Base-by-base conservation (phyloP, 805 yeast genomes). In the Candida multigemmis region DNA sequence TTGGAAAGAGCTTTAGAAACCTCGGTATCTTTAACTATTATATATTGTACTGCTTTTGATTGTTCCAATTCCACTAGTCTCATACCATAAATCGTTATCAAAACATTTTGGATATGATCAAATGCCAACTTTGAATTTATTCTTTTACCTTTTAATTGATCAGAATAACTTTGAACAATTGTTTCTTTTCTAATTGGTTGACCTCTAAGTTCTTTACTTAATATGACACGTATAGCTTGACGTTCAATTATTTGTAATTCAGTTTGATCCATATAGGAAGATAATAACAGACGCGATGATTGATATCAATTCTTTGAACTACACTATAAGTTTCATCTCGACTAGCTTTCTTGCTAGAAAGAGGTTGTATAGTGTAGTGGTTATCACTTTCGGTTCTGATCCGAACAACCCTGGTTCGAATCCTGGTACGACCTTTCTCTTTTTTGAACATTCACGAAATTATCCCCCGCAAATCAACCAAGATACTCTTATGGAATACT, bases 381-480 rank as follows among this genome's bases (percentile, higher is more conserved):
- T 74, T 71, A 74, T 74, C 79, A 74, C 81, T 67, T 65, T 74
- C 72, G 80, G 79, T 74, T 74, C 69, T 74, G 81, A 74, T 74
- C 79, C 79, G 73, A 56, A 64, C 74, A 71, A 74, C 80, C 78
- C 79, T 79, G 71, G 81, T 74, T 74, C 81, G 80, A 74, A 71
- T 71, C 80, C 80, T 79, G 80, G 80, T 70, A 71, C 71, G 80
- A 73, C 78, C 80, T 73, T 20, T 25, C 35, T 43, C 46, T 37
- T 32, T 25, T 5, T 7, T n/a, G 13, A n/a, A 3, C 19, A 10
- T 17, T 17, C 10, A 17, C n/a, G n/a, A n/a, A n/a, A n/a, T n/a
- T n/a, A n/a, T n/a, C n/a, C n/a, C n/a, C n/a, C n/a, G n/a, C n/a
- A n/a, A n/a, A n/a, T n/a, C n/a, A n/a, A n/a, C n/a, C n/a, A n/a